A percentile compares a stretch with the other conserved stretches of the same genome.
phyloP scores from a whole-genome alignment of 1,139 yeast species.

The Pichia sorboxylosa region DNA sequence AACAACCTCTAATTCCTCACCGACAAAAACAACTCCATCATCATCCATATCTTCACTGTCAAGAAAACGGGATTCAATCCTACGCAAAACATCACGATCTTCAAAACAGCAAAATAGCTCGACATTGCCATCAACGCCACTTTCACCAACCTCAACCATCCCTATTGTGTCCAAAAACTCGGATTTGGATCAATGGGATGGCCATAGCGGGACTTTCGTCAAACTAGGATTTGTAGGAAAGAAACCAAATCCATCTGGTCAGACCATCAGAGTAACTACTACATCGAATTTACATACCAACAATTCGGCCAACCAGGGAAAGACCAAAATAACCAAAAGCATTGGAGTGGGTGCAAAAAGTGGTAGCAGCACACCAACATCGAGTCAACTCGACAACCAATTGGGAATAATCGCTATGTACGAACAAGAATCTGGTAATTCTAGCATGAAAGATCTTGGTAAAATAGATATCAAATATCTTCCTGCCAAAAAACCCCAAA shows the following conservation, averaged over 20 bases:
- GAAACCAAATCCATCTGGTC: slow-evolving; percentile 22
- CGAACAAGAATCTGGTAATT: neutral
- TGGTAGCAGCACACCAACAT: neutral
- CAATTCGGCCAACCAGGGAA: neutral
- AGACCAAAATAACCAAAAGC: neutral
- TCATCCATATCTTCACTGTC: too few species aligned
- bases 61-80: too few species aligned
- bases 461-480: slow-evolving; percentile 3
- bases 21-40: too few species aligned
- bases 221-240: slow-evolving; percentile 24
- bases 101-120: too few species aligned
- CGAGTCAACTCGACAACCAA: neutral
- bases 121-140: too few species aligned
- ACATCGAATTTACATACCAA: slow-evolving; percentile 18
- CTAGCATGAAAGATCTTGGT: too few species aligned
- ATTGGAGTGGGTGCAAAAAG: neutral
- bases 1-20: too few species aligned
- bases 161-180: too few species aligned
- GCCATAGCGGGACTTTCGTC: slow-evolving; percentile 18
- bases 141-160: too few species aligned
- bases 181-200: slow-evolving; percentile 10
- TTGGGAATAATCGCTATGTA: neutral
- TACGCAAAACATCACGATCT: too few species aligned
- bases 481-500: slow-evolving; percentile 2
- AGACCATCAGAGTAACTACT: slow-evolving; percentile 22